Evolutionary conservation across 2,329 filamentous ascomycete species (phyloP), one percentile per base, ranked within the genome.

Genomic region (Venturia asperata): DNA sequence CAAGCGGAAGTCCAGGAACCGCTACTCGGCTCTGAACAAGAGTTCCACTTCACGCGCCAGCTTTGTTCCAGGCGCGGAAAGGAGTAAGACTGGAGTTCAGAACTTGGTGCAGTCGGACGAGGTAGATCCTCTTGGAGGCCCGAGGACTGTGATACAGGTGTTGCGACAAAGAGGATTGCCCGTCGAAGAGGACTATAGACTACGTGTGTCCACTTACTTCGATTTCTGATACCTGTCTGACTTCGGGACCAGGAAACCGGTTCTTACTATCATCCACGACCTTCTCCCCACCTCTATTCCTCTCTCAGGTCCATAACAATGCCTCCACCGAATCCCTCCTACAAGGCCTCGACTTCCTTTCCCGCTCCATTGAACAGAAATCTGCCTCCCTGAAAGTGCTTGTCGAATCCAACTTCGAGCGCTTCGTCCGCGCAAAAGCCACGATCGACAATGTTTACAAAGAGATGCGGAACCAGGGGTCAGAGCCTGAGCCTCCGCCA

Each of bases 381-480:
- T 97, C 93, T 0, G 94, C 93, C 0, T 97, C 92, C 4, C 83
- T 99, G 67, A 99, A 99, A 74, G 90, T 96, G 13, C 83, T 99
- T 21, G 94, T 99, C 30, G 94, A 99, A 76, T 93, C 91, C 68
- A 99, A 99, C 75, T 99, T 99, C 74, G 95, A 99, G 77, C 89
- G 93, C 69, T 99, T 99, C 79, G 94, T 99, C 65, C 89, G 91
- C 68, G 94, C 94, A 55, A 99, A 99, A 76, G 91, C 93, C 21
- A 97, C 93, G 9, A 97, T 99, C 72, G 94, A 99, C 78, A 96
- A 96, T 77, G 94, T 99, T 63, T 99, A 99, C 78, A 95, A 88
- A 68, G 94, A 99, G 76, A 99, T 99, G 94, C 81, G 83, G 37
- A 83, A 83, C 42, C 83, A 96, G 85, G 82, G 92, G 80, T 76